phyloP scores from a whole-genome alignment of 2,329 filamentous ascomycete genomes.

The Mycosphaerella sp. region DNA sequence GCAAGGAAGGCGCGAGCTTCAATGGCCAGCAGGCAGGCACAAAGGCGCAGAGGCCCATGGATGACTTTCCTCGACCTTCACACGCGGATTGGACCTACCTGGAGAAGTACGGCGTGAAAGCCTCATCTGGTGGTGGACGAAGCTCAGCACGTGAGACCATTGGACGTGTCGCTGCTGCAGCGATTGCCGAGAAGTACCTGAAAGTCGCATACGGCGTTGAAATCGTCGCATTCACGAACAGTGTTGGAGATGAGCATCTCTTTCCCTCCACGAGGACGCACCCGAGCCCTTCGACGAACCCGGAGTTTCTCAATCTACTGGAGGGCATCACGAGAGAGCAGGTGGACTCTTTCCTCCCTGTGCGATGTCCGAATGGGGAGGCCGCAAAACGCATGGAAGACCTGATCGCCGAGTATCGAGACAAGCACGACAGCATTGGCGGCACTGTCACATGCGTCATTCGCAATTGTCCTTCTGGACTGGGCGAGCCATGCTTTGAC shows the following conservation, averaged over 20 bases:
- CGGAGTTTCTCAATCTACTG: slow-evolving; percentile 68
- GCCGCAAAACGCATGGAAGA: slow-evolving; percentile 67
- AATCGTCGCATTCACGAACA: slow-evolving; percentile 85
- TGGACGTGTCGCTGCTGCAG: slow-evolving; percentile 78
- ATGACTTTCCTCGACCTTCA: slow-evolving; percentile 80
- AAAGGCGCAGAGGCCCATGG: slow-evolving; percentile 61
- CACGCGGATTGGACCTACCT: slow-evolving; percentile 97
- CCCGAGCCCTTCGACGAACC: slow-evolving; percentile 65
- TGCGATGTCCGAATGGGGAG: slow-evolving; percentile 71
- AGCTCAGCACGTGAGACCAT: slow-evolving; percentile 95
- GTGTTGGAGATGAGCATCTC: slow-evolving; percentile 72
- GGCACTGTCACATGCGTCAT: slow-evolving; percentile 94
- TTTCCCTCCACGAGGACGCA: slow-evolving; percentile 64
- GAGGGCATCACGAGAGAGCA: slow-evolving; percentile 64
- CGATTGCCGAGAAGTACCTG: slow-evolving; percentile 91
- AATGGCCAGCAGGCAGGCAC: slow-evolving; percentile 5
- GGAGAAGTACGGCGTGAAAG: slow-evolving; percentile 94
- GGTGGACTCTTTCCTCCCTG: slow-evolving; percentile 79
- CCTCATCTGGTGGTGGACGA: slow-evolving; percentile 80
- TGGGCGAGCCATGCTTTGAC: slow-evolving; percentile 92
- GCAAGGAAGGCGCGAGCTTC: slow-evolving; percentile 40
- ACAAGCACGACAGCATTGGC: slow-evolving; percentile 80
- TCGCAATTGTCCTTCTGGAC: slow-evolving; percentile 71
- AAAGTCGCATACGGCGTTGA: slow-evolving; percentile 73
- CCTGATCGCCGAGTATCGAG: slow-evolving; percentile 68